phyloP scores from a whole-genome alignment of 2,329 filamentous ascomycete species.

The Seiridium unicorne region DNA sequence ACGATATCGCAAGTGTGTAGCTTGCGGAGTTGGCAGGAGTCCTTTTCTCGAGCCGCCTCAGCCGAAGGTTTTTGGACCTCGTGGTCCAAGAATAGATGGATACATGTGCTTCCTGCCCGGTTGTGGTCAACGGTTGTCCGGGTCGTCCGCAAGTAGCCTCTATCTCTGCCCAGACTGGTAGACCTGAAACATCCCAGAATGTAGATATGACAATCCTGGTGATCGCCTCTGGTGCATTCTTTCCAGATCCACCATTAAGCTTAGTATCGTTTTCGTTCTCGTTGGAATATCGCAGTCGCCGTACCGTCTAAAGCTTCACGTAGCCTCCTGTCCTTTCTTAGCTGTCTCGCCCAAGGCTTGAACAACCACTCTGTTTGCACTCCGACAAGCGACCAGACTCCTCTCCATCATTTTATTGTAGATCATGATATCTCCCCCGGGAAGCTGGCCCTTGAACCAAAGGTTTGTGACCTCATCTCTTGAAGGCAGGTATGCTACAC shows the following conservation, averaged over 20 bases:
- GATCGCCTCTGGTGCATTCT: no score
- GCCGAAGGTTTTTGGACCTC: no score
- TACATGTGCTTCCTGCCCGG: no score
- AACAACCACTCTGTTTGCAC: conserved; percentile 40
- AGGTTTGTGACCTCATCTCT: conserved; percentile 92
- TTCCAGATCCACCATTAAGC: no score
- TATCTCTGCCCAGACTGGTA: background rate
- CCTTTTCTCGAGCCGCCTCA: no score
- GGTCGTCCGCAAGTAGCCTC: background rate
- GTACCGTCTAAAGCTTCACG: background rate
- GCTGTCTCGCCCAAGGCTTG: conserved; percentile 37
- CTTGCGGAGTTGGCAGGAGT: no score
- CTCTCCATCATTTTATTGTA: conserved; percentile 41
- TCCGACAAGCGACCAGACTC: conserved; percentile 39
- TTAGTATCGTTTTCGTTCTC: no score
- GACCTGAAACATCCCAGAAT: background rate
- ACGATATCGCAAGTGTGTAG: no score
- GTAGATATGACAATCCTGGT: no score
- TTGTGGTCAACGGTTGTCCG: background rate
- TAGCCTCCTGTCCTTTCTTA: conserved; percentile 17
- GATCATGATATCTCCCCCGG: conserved; percentile 38
- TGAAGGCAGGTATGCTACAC: conserved; percentile 82
- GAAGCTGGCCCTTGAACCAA: conserved; percentile 79
- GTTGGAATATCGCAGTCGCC: background rate
- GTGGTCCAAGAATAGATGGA: no score